Evolutionary conservation across 2,329 filamentous ascomycete species (phyloP).

Genomic region (Hymenoscyphus albidus): DNA sequence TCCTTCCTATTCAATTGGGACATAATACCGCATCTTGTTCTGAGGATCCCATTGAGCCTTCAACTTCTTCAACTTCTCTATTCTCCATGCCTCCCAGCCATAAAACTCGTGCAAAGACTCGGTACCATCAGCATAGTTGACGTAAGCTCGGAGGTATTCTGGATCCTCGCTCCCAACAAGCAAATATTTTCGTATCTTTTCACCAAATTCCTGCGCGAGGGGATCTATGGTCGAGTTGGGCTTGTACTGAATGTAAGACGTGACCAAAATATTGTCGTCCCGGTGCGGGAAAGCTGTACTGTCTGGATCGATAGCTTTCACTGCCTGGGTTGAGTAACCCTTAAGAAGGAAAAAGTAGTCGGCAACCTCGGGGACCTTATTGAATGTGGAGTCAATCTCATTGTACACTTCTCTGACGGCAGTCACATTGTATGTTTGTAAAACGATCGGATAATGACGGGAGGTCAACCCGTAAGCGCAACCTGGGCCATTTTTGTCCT

Average conservation of each 20-base stretch:
- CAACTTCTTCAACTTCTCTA: slow-evolving; percentile 42
- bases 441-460: slow-evolving; percentile 25
- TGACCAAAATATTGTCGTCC: slow-evolving; percentile 41
- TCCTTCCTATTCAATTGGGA: slow-evolving; percentile 34
- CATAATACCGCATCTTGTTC: slow-evolving; percentile 44
- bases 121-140: slow-evolving; percentile 51
- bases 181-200: slow-evolving; percentile 39
- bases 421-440: slow-evolving; percentile 22
- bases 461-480: slow-evolving; percentile 21
- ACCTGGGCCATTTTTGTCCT: slow-evolving; percentile 23
- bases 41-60: slow-evolving; percentile 49
- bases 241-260: slow-evolving; percentile 39
- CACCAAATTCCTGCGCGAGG: slow-evolving; percentile 37
- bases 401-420: slow-evolving; percentile 30
- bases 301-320: slow-evolving; percentile 37
- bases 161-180: slow-evolving; percentile 35
- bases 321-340: slow-evolving; percentile 46
- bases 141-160: slow-evolving; percentile 39
- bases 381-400: slow-evolving; percentile 28
- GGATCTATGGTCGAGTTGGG: slow-evolving; percentile 35
- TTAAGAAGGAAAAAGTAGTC: slow-evolving; percentile 53
- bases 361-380: slow-evolving; percentile 25
- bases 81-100: slow-evolving; percentile 47
- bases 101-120: slow-evolving; percentile 44
- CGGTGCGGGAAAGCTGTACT: slow-evolving; percentile 44